Conservation (phyloP, 306 rosid species). For the Gastrolobium bilobum region DNA sequence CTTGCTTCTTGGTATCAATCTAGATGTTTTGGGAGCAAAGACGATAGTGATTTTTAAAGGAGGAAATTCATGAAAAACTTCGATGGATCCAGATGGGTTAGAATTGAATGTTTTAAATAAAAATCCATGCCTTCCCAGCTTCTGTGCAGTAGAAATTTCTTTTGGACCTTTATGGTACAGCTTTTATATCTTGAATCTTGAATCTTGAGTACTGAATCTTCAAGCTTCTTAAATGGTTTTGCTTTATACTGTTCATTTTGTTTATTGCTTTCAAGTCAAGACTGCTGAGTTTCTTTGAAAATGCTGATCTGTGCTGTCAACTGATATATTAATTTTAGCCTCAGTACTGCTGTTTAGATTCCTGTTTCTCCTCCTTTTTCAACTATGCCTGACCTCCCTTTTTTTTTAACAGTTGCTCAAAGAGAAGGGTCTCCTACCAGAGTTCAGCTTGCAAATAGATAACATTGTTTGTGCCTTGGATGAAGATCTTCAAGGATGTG, state of each 20-base stretch:
- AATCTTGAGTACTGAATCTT: too few relatives aligned
- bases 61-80: background rate
- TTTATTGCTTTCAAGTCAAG: slow-evolving; percentile 38
- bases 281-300: slow-evolving; percentile 26
- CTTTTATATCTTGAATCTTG: background rate
- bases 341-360: slow-evolving; percentile 27
- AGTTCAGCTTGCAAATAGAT: slow-evolving; percentile 64
- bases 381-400: background rate
- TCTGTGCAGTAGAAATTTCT: background rate
- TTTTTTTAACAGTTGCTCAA: slow-evolving; percentile 74
- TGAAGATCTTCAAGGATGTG: slow-evolving; percentile 88
- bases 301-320: slow-evolving; percentile 38
- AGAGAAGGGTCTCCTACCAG: slow-evolving; percentile 90
- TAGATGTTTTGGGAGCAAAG: background rate
- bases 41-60: background rate
- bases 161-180: slow-evolving; percentile 7
- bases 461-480: slow-evolving; percentile 92
- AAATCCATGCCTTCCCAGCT: background rate
- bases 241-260: background rate
- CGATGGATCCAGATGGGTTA: background rate
- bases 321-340: slow-evolving; percentile 11
- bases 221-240: background rate
- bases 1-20: background rate
- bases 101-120: background rate
- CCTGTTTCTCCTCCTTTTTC: background rate